A percentile compares a stretch with the other conserved stretches of the same genome.
These are phyloP conservation scores for Acer negundo DNA, from an alignment of 345 rosid genomes.

Conservation along the genomic window DNA sequence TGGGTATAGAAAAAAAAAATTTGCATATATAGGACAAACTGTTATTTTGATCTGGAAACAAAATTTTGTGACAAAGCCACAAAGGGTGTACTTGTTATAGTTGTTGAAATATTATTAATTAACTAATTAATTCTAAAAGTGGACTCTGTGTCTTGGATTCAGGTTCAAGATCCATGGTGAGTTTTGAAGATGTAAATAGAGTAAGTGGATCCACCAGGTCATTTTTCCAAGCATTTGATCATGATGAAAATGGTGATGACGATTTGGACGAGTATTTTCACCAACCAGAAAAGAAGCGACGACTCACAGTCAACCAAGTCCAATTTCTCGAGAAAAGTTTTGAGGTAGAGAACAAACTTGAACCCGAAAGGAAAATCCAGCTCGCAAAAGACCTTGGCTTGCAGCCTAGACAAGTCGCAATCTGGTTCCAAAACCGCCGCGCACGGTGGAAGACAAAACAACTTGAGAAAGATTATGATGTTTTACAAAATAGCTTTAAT, in stretches of 20 bases:
- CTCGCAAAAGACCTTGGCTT: slow-evolving; percentile 65
- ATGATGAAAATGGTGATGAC: slow-evolving; percentile 49
- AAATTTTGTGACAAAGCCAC: background rate
- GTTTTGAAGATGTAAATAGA: slow-evolving; percentile 42
- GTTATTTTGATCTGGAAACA: background rate
- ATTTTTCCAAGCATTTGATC: slow-evolving; percentile 36
- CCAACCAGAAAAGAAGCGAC: slow-evolving; percentile 57
- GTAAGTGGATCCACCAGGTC: slow-evolving; percentile 27
- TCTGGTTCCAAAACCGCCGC: slow-evolving; percentile 74
- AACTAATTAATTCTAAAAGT: no score
- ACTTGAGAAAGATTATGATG: slow-evolving; percentile 59
- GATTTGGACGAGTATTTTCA: slow-evolving; percentile 48
- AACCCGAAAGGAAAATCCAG: slow-evolving; percentile 66
- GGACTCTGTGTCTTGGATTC: background rate
- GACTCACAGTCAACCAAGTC: slow-evolving; percentile 51
- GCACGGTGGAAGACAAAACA: slow-evolving; percentile 66
- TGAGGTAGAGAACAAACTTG: slow-evolving; percentile 62
- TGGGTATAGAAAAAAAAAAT: background rate
- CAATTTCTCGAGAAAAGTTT: slow-evolving; percentile 64
- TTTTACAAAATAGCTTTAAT: slow-evolving; percentile 45
- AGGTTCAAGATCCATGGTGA: slow-evolving; percentile 53
- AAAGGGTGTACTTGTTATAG: no score
- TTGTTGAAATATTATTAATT: no score
- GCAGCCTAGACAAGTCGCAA: slow-evolving; percentile 72
- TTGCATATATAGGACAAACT: background rate